Base-by-base conservation (phyloP, 2,329 filamentous ascomycete species). In the Fusarium sp. region DNA sequence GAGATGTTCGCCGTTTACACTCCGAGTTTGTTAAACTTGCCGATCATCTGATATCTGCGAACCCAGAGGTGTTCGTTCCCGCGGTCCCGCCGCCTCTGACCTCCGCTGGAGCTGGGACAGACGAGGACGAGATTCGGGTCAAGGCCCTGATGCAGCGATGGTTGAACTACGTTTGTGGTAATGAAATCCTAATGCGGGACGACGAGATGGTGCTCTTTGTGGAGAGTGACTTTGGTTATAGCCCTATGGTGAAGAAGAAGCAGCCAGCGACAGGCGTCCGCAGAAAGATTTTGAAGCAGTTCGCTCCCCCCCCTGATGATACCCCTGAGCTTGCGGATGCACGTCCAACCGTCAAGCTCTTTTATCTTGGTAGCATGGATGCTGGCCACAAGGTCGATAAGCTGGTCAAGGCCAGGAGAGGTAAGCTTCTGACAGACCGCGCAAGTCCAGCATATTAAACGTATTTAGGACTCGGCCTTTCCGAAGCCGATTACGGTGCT, bases 221-320 rank as follows among this genome's bases (percentile, higher is more conserved):
- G n/a, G 96, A 99, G 83, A 97, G 94, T 79, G 96, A 99, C 81
- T 98, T 98, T 81, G 96, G 96, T 44, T 99, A 99, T 82, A 98
- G 94, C 78, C 96, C 96, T 3, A 93, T 98, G 78, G 92, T 98
- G 50, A 92, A 95, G 81, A 94, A 94, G 87, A 97, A 97, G 86
- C 96, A 99, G 82, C 96, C 96, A 27, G 96, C 96, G 13, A 99
- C 96, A 3, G 96, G 96, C 46, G 94, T 99, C 75, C 91, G 96
- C 71, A 90, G 96, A 79, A 98, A 98, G 85, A 92, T 98, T 68
- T 86, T 99, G 80, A 99, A 99, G 86, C 96, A 99, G 81, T 99
- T 99, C 82, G 95, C 96, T 41, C 96, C 96, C 36, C 96, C 96
- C 2, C 95, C 96, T 17, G 96, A 99, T 82, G 96, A 99, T 81